A percentile compares a stretch with the other conserved stretches of the same genome.
phyloP scores from a whole-genome alignment of 768 basidiomycete genomes.

The Paxillus rubicundulus region DNA sequence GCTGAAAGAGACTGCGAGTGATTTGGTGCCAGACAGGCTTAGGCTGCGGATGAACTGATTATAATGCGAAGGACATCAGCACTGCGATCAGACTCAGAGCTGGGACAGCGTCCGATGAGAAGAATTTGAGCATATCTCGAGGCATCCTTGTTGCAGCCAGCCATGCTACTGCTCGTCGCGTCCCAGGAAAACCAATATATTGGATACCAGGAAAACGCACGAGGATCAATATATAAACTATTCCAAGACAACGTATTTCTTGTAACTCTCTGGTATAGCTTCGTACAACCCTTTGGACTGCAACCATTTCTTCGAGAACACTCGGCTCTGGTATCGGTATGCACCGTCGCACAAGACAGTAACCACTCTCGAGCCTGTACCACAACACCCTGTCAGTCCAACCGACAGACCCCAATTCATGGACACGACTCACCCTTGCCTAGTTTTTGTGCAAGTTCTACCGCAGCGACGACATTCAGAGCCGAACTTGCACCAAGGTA shows the following conservation, averaged over 20 bases:
- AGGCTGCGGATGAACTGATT: no score
- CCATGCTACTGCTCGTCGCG: neutral
- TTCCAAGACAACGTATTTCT: slow-evolving; percentile 87
- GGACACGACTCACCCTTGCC: slow-evolving; percentile 60
- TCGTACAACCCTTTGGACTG: slow-evolving; percentile 70
- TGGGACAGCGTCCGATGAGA: neutral
- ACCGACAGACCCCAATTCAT: neutral
- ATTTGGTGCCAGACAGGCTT: neutral
- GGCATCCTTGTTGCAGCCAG: neutral
- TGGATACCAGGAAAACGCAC: neutral
- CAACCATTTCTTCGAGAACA: slow-evolving; percentile 95
- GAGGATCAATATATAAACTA: slow-evolving; percentile 28
- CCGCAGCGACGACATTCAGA: slow-evolving; percentile 91
- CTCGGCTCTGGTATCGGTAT: slow-evolving; percentile 92
- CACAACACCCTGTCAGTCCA: slow-evolving; percentile 1
- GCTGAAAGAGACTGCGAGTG: neutral
- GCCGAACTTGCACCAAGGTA: slow-evolving; percentile 95
- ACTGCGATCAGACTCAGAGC: neutral
- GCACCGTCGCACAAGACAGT: slow-evolving; percentile 95
- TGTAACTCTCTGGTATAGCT: slow-evolving; percentile 79
- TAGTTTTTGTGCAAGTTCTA: slow-evolving; percentile 79
- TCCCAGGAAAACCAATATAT: neutral
- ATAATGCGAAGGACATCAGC: no score
- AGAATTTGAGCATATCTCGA: neutral
- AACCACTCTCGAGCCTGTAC: slow-evolving; percentile 72